phyloP scores from a whole-genome alignment of 2,329 filamentous ascomycete species.

The Sporothrix pseudoabietina region DNA sequence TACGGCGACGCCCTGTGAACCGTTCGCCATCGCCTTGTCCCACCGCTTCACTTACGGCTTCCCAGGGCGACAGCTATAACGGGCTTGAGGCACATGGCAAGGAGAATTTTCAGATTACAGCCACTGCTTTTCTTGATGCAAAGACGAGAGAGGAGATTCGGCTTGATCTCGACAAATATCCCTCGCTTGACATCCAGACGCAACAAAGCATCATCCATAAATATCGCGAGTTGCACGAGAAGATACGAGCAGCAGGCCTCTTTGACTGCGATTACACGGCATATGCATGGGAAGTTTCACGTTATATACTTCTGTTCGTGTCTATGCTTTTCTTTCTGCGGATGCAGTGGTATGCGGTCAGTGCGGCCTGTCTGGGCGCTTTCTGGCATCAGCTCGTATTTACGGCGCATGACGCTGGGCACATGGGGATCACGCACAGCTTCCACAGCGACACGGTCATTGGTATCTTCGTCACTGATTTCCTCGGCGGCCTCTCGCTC shows the following conservation, averaged over 20 bases:
- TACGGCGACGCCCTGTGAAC: background rate
- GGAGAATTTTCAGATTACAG: constrained; percentile 8
- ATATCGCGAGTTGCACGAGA: constrained; percentile 76
- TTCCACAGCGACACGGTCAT: constrained; percentile 82
- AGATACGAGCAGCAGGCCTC: constrained; percentile 72
- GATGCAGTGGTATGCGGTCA: constrained; percentile 66
- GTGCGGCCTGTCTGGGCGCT: constrained; percentile 73
- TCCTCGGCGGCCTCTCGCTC: constrained; percentile 81
- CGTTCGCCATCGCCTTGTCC: constrained; percentile 49
- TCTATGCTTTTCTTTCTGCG: constrained; percentile 64
- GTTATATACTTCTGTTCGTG: constrained; percentile 70
- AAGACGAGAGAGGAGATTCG: constrained; percentile 74
- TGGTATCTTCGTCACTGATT: constrained; percentile 88
- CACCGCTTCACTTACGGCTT: constrained; percentile 57
- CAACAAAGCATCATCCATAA: constrained; percentile 77
- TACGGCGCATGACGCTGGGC: constrained; percentile 89
- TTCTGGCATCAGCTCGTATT: constrained; percentile 97
- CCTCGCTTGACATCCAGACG: constrained; percentile 69
- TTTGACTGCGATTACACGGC: constrained; percentile 82
- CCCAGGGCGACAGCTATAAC: background rate
- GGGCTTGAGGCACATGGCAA: constrained; percentile 40
- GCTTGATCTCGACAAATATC: constrained; percentile 79
- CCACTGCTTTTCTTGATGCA: constrained; percentile 68
- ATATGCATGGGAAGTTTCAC: constrained; percentile 72
- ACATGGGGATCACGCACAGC: constrained; percentile 95